Evolutionary conservation across 352 stramenopile genomes (phyloP).

Genomic region (Globisporangium polare): DNA sequence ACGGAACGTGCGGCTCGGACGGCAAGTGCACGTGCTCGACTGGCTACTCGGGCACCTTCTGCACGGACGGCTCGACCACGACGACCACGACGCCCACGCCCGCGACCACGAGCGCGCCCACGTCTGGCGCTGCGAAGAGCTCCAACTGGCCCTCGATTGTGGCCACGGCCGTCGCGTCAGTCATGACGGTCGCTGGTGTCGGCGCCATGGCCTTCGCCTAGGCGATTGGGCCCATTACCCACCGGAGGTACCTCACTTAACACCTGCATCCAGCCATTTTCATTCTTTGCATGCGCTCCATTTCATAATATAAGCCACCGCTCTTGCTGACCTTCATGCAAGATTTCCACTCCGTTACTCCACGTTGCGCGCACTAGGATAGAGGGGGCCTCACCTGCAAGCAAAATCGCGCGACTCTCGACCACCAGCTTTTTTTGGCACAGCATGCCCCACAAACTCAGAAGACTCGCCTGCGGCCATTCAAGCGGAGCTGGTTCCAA

Average conservation of each 20-base stretch:
- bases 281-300: not conserved
- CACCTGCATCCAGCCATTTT: not conserved
- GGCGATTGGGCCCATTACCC: not conserved
- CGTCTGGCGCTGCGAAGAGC: not conserved
- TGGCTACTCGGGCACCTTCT: constrained; percentile 69
- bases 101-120: not conserved
- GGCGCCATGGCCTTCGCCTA: constrained; percentile 34
- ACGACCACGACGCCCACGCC: not conserved
- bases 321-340: too few species aligned
- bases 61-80: constrained; percentile 16
- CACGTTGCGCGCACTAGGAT: too few species aligned
- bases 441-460: not conserved
- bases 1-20: constrained; percentile 42
- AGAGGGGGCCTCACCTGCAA: too few species aligned
- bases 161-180: constrained; percentile 15
- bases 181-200: constrained; percentile 10
- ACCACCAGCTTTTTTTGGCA: not conserved
- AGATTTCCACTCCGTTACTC: too few species aligned
- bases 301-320: not conserved
- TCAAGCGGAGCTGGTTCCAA: too few species aligned
- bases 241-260: not conserved
- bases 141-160: constrained; percentile 7
- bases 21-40: constrained; percentile 50
- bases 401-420: too few species aligned
- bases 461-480: not conserved